These are phyloP conservation scores for Galerina sulciceps DNA, from an alignment of 768 basidiomycete species.

Conservation along the genomic window DNA sequence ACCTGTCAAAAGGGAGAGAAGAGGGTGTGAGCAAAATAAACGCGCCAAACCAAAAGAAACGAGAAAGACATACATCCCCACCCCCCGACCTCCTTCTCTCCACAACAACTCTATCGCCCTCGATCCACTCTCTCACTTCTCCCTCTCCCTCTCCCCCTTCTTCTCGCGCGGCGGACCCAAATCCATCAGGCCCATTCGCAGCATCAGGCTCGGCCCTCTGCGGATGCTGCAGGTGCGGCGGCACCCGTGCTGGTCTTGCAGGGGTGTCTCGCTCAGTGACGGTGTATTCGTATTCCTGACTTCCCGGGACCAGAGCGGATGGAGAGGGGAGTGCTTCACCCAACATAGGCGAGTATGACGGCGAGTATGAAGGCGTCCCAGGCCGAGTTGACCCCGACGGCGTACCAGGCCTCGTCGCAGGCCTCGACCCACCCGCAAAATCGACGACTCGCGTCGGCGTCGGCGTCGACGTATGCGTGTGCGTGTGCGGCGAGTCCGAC, in stretches of 20 bases:
- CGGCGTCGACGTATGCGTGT: not conserved
- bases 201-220: not conserved
- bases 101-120: slow-evolving; percentile 28
- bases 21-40: not conserved
- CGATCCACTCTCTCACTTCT: slow-evolving; percentile 28
- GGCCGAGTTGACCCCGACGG: not conserved
- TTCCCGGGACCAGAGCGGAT: not conserved
- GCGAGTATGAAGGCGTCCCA: too few species aligned
- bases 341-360: too few species aligned
- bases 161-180: too few species aligned
- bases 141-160: slow-evolving; percentile 13
- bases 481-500: not conserved
- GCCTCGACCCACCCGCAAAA: not conserved
- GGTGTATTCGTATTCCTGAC: too few species aligned
- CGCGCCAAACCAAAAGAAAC: not conserved
- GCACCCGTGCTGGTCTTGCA: not conserved
- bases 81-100: slow-evolving; percentile 28
- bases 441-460: not conserved
- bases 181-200: slow-evolving; percentile 26
- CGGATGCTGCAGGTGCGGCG: not conserved
- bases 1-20: slow-evolving; percentile 41
- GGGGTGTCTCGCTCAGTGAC: not conserved
- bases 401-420: not conserved
- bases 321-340: not conserved
- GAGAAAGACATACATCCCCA: slow-evolving; percentile 28